Conservation (phyloP, 2,329 filamentous ascomycete species). For the Coniella lustricola region DNA sequence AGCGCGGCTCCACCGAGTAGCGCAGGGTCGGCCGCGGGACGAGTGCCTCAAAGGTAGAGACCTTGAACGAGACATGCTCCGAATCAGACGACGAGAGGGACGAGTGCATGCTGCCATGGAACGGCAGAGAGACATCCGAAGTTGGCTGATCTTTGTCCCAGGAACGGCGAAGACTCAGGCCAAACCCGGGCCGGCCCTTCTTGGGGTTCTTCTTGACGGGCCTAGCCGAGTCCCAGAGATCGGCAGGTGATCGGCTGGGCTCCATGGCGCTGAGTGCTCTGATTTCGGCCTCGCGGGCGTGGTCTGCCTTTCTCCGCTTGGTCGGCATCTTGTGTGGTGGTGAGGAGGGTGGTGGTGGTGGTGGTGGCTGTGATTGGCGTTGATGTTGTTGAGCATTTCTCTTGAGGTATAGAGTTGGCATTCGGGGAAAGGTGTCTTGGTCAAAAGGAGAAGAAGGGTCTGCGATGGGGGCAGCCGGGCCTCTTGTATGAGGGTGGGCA, state of each 20-base stretch:
- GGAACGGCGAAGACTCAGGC: constrained; percentile 39
- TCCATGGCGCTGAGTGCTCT: constrained; percentile 70
- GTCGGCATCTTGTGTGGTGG: constrained; percentile 62
- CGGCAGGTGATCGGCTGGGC: constrained; percentile 55
- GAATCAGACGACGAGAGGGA: constrained; percentile 67
- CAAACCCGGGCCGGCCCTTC: constrained; percentile 50
- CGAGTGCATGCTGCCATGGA: constrained; percentile 68
- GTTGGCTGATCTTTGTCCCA: constrained; percentile 44
- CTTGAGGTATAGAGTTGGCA: constrained; percentile 54
- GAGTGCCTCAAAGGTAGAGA: constrained; percentile 74
- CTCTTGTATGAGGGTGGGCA: constrained; percentile 16
- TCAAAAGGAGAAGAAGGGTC: constrained; percentile 15
- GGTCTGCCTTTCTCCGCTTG: constrained; percentile 69
- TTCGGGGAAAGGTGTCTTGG: constrained; percentile 28
- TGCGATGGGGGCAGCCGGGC: constrained; percentile 1
- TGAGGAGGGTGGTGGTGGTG: too few species aligned
- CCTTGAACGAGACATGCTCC: constrained; percentile 69
- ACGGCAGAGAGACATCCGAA: constrained; percentile 69
- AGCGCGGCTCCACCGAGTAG: constrained; percentile 58
- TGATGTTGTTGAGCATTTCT: constrained; percentile 51
- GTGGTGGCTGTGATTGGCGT: too few species aligned
- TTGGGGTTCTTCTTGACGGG: constrained; percentile 58
- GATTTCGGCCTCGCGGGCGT: constrained; percentile 79
- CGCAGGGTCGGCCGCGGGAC: constrained; percentile 79
- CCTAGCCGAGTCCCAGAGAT: constrained; percentile 53